phyloP scores from a whole-genome alignment of 2,329 filamentous ascomycete species.

The Phyllosticta capitalensis region DNA sequence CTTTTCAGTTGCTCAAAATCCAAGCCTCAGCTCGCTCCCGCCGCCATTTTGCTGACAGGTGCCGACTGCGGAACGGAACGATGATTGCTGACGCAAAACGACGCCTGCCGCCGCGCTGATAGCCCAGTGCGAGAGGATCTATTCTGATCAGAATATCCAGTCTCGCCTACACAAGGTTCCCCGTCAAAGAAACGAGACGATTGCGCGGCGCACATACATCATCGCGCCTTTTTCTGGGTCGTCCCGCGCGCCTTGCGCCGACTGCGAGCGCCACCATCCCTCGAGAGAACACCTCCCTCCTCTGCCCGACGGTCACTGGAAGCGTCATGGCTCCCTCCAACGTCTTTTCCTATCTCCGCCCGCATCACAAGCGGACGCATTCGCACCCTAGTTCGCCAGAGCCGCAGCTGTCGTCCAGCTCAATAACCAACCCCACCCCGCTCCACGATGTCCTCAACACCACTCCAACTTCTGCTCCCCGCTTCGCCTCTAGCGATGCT shows the following conservation, averaged over 20 bases:
- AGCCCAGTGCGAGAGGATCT: background rate
- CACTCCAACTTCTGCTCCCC: constrained; percentile 9
- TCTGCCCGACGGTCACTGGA: background rate
- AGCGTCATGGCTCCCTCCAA: constrained; percentile 28
- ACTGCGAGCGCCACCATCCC: background rate
- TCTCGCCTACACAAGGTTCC: background rate
- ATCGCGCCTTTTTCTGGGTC: background rate
- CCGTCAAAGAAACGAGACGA: constrained; percentile 5
- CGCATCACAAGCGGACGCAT: constrained; percentile 30
- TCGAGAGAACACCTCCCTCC: background rate
- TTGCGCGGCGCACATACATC: constrained; percentile 3
- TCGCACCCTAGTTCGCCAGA: constrained; percentile 27
- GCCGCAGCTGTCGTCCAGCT: constrained; percentile 17
- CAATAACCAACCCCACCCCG: constrained; percentile 20
- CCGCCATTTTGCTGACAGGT: background rate
- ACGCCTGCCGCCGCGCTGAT: constrained; percentile 5
- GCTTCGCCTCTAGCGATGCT: constrained; percentile 17
- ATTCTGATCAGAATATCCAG: background rate
- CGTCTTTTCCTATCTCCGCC: constrained; percentile 31
- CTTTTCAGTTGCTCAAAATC: background rate
- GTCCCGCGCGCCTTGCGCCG: background rate
- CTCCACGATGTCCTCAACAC: constrained; percentile 4
- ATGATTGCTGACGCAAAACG: constrained; percentile 2
- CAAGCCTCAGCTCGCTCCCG: background rate
- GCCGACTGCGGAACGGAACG: background rate